Evolutionary conservation across 83 land plant genomes (phyloP).

Genomic region (Thuja plicata): DNA sequence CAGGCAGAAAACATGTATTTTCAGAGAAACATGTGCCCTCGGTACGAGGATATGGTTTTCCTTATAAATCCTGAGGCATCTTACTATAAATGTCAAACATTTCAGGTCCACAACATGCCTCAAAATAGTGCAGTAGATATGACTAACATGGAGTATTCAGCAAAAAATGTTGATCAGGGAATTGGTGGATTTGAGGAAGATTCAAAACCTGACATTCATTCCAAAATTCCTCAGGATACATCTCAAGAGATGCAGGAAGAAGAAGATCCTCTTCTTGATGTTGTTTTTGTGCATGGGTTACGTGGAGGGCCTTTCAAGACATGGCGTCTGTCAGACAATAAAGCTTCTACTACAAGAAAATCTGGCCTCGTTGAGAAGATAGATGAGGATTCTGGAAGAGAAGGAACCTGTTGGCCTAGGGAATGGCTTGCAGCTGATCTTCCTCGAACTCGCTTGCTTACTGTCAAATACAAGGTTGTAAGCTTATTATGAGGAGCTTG

Average conservation of each 20-base stretch:
- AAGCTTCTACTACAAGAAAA: slow-evolving; percentile 70
- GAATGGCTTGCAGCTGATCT: slow-evolving; percentile 96
- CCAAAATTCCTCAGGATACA: neutral
- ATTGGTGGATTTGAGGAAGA: neutral
- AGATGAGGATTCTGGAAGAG: slow-evolving; percentile 89
- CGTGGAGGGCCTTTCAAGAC: slow-evolving; percentile 97
- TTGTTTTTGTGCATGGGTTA: slow-evolving; percentile 96
- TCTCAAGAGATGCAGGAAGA: slow-evolving; percentile 1
- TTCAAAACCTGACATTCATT: neutral
- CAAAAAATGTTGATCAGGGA: neutral
- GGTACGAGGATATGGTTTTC: slow-evolving; percentile 77
- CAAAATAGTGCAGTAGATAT: neutral
- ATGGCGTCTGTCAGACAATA: slow-evolving; percentile 91
- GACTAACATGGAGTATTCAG: slow-evolving; percentile 6
- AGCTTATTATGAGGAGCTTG: neutral
- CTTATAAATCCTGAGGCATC: slow-evolving; percentile 75
- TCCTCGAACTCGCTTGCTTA: slow-evolving; percentile 78
- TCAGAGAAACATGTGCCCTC: slow-evolving; percentile 37
- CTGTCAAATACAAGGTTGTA: slow-evolving; percentile 91
- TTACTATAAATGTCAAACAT: slow-evolving; percentile 52
- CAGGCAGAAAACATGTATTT: slow-evolving; percentile 13
- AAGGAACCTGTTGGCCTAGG: slow-evolving; percentile 95
- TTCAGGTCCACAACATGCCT: neutral
- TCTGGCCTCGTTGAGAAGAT: slow-evolving; percentile 89
- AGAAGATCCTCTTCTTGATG: slow-evolving; percentile 44